A percentile compares a stretch with the other conserved stretches of the same genome.
Evolutionary conservation across 768 basidiomycete species (phyloP).

Genomic region (Amylocystis lapponica): DNA sequence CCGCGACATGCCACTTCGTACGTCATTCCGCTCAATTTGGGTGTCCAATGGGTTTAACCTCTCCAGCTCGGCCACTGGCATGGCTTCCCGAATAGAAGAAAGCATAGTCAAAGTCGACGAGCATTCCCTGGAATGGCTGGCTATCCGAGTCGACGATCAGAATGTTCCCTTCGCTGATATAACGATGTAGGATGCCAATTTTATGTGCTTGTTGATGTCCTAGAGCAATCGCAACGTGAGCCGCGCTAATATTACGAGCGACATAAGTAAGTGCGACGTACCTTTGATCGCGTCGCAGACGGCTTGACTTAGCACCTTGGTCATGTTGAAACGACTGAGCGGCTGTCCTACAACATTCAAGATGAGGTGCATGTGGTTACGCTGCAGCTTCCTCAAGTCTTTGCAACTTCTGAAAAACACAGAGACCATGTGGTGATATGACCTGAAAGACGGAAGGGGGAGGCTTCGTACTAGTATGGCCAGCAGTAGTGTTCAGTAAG

Average conservation of each 20-base stretch:
- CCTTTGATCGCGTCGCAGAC: conserved; percentile 9
- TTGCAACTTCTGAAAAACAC: no score
- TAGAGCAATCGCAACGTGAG: conserved; percentile 2
- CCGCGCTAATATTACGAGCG: no score
- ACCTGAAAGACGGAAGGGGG: no score
- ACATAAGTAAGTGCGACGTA: not conserved
- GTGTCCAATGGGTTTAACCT: not conserved
- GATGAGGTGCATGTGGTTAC: conserved; percentile 9
- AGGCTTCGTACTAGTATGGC: no score
- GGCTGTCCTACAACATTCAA: conserved; percentile 6
- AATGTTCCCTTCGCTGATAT: conserved; percentile 16
- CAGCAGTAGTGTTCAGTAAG: no score
- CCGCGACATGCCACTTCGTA: not conserved
- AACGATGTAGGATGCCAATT: conserved; percentile 12
- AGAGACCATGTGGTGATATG: no score
- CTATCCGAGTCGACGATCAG: conserved; percentile 10
- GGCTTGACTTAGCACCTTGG: conserved; percentile 6
- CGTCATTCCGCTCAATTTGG: not conserved
- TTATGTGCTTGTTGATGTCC: conserved; percentile 7
- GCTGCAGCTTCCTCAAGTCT: no score
- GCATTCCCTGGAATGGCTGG: not conserved
- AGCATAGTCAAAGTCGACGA: conserved; percentile 6
- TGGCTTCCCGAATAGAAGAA: no score
- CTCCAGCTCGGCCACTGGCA: no score
- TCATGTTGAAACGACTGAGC: conserved; percentile 2